phyloP scores from a whole-genome alignment of 495 filamentous ascomycete genomes.

The Talaromyces borbonicus region DNA sequence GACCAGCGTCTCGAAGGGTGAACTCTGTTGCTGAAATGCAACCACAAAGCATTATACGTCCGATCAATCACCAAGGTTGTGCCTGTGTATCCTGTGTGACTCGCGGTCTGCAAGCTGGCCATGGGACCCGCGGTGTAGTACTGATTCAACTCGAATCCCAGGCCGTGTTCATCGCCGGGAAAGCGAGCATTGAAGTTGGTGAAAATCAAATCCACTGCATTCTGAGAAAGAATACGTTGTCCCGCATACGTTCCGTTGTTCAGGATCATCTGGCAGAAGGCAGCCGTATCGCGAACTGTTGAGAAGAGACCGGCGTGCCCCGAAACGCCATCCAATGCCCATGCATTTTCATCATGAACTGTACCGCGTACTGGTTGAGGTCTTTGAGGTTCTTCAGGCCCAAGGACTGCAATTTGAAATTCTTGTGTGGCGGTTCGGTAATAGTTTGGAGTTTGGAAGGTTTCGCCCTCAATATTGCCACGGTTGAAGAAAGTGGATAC shows the following conservation, averaged over 20 bases:
- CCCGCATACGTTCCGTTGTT: constrained; percentile 21
- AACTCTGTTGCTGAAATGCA: constrained; percentile 17
- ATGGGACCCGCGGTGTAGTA: constrained; percentile 19
- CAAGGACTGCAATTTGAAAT: constrained; percentile 19
- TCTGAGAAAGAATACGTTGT: constrained; percentile 11
- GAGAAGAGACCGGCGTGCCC: constrained; percentile 21
- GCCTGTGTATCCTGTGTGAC: constrained; percentile 20
- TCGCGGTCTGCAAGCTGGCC: constrained; percentile 15
- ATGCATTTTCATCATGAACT: constrained; percentile 23
- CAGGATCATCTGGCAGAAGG: constrained; percentile 22
- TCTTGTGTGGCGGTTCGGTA: constrained; percentile 19
- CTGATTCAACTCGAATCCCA: constrained; percentile 21
- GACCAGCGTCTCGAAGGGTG: constrained; percentile 18
- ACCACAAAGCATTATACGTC: constrained; percentile 14
- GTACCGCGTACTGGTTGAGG: constrained; percentile 22
- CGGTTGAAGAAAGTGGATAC: constrained; percentile 21
- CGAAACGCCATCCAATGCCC: constrained; percentile 16
- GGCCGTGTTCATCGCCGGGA: constrained; percentile 15
- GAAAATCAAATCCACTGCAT: constrained; percentile 17
- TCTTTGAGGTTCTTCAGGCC: constrained; percentile 15
- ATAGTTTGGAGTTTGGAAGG: constrained; percentile 10
- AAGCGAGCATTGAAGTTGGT: constrained; percentile 19
- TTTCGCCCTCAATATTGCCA: constrained; percentile 15
- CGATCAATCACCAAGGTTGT: constrained; percentile 17
- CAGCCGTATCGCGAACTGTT: constrained; percentile 14